Evolutionary conservation across 1,139 yeast species (phyloP).

Genomic region (Casaregolazyma suthepensis): DNA sequence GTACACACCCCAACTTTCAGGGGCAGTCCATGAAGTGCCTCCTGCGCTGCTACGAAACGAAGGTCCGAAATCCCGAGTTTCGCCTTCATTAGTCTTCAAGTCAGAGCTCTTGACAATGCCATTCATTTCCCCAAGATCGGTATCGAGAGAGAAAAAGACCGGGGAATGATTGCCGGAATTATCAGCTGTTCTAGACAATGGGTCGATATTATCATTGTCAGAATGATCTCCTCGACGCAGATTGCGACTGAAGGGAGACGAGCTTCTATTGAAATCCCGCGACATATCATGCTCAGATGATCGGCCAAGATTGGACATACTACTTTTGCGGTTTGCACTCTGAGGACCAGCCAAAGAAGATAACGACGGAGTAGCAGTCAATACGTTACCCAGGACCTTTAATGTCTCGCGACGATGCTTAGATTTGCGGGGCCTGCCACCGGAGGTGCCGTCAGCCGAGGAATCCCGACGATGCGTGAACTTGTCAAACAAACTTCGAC

Average conservation of each 20-base stretch:
- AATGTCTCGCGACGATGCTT: conserved; percentile 4
- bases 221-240: background rate
- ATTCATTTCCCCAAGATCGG: conserved; percentile 47
- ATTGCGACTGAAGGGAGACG: background rate
- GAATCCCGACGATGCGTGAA: conserved; percentile 8
- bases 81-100: conserved; percentile 6
- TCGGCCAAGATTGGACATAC: conserved; percentile 2
- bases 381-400: conserved; percentile 4
- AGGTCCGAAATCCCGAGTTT: conserved; percentile 8
- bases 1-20: conserved; percentile 71
- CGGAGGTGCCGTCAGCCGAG: conserved; percentile 3
- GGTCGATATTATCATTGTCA: background rate
- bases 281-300: background rate
- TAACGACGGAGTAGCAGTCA: conserved; percentile 3
- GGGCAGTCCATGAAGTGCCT: conserved; percentile 51
- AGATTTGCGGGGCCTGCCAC: background rate
- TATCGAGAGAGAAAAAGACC: conserved; percentile 33
- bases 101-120: conserved; percentile 38
- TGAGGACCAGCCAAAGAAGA: conserved; percentile 3
- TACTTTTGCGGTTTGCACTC: conserved; percentile 1
- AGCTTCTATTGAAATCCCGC: background rate
- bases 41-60: conserved; percentile 10
- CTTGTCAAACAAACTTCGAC: conserved; percentile 5
- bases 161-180: background rate
- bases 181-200: background rate